Conservation (phyloP, 805 yeast genomes). For the Wickerhamiella cacticola region DNA sequence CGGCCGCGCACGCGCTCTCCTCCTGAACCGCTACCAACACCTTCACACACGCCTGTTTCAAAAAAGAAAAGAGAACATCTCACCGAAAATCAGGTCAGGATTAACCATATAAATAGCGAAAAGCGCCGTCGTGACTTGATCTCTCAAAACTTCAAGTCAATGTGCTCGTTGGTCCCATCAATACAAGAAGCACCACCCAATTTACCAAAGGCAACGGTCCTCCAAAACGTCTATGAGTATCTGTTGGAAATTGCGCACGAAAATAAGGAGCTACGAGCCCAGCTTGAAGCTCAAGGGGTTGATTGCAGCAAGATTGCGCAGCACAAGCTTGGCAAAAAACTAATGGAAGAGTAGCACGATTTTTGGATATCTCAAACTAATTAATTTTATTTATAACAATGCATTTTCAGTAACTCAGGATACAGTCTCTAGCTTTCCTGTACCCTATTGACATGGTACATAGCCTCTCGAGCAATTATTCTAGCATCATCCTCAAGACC, state of each 20-base stretch:
- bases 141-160: constrained; percentile 29
- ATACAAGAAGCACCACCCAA: constrained; percentile 13
- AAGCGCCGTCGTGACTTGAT: constrained; percentile 32
- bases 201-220: constrained; percentile 24
- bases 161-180: constrained; percentile 30
- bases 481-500: constrained; percentile 86
- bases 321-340: constrained; percentile 9
- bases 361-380: not conserved
- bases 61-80: constrained; percentile 21
- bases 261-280: constrained; percentile 23
- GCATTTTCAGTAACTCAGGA: not conserved
- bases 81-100: constrained; percentile 30
- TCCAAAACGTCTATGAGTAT: constrained; percentile 23
- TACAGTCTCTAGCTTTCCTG: not conserved
- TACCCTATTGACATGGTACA: constrained; percentile 29
- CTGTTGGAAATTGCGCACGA: constrained; percentile 20
- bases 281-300: constrained; percentile 19
- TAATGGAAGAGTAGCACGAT: not conserved
- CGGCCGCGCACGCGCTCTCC: not conserved
- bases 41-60: not conserved
- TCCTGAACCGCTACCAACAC: not conserved
- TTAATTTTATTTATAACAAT: not conserved
- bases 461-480: constrained; percentile 63
- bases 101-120: constrained; percentile 32
- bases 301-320: constrained; percentile 14